phyloP scores from a whole-genome alignment of 805 yeast genomes.

The Wickerhamiella dianesei region DNA sequence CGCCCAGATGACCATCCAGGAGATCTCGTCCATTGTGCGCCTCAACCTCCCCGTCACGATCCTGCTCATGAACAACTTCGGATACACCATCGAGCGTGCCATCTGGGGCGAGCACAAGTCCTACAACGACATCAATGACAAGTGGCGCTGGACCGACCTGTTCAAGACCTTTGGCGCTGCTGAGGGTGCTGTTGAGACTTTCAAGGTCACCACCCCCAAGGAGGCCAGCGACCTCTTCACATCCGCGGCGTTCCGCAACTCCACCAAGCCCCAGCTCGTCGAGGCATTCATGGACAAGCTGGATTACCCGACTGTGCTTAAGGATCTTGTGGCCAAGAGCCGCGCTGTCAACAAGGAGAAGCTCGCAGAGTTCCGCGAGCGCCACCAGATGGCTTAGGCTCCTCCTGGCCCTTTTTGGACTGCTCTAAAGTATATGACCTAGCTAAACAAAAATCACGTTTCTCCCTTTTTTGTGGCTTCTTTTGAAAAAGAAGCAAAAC shows the following conservation, averaged over 20 bases:
- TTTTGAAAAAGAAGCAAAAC: too few species aligned
- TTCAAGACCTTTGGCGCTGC: slow-evolving; percentile 40
- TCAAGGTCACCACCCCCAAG: slow-evolving; percentile 28
- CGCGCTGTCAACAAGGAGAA: slow-evolving; percentile 17
- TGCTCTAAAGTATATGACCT: too few species aligned
- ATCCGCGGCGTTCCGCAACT: slow-evolving; percentile 26
- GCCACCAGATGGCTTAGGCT: background rate
- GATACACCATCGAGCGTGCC: slow-evolving; percentile 81
- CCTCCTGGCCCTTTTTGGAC: too few species aligned
- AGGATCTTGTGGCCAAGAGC: slow-evolving; percentile 19
- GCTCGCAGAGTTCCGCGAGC: slow-evolving; percentile 13
- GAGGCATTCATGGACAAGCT: slow-evolving; percentile 46
- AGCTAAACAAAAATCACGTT: too few species aligned
- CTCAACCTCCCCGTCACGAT: slow-evolving; percentile 51
- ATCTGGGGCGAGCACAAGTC: slow-evolving; percentile 63
- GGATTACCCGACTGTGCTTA: slow-evolving; percentile 55
- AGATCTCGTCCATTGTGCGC: slow-evolving; percentile 51
- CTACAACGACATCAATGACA: slow-evolving; percentile 70
- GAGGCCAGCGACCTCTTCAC: slow-evolving; percentile 29
- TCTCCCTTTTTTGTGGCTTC: too few species aligned
- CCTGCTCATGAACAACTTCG: slow-evolving; percentile 67
- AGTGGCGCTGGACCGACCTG: slow-evolving; percentile 70
- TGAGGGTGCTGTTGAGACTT: slow-evolving; percentile 22
- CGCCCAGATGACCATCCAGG: slow-evolving; percentile 90
- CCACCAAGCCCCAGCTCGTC: slow-evolving; percentile 34